Evolutionary conservation across 2,329 filamentous ascomycete genomes (phyloP).

Genomic region (Trichoderma sp.): DNA sequence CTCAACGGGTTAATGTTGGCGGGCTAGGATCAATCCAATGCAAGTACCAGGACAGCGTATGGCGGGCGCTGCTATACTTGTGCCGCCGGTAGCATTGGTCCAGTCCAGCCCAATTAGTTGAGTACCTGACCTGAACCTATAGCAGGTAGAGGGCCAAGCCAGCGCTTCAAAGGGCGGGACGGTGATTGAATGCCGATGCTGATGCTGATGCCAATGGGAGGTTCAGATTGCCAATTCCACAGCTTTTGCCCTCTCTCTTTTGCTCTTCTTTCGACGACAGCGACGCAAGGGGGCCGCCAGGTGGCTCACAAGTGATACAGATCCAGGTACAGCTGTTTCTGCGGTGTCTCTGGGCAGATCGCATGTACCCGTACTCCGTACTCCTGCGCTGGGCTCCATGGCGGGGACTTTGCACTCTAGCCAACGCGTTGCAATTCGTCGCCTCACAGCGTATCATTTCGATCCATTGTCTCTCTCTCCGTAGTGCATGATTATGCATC

Average conservation of each 20-base stretch:
- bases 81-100: background rate
- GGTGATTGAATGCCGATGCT: background rate
- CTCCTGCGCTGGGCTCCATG: background rate
- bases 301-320: slow-evolving; percentile 1
- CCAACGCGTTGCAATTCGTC: background rate
- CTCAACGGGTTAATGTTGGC: background rate
- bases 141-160: background rate
- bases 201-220: background rate
- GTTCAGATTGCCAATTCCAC: background rate
- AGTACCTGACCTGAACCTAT: too few relatives aligned
- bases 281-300: slow-evolving; percentile 9
- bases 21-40: background rate
- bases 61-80: slow-evolving; percentile 6
- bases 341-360: slow-evolving; percentile 4
- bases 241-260: background rate
- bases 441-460: background rate
- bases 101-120: background rate
- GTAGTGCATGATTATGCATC: background rate
- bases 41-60: slow-evolving; percentile 12
- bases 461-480: background rate
- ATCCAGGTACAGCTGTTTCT: background rate
- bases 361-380: background rate
- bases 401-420: background rate
- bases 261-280: background rate
- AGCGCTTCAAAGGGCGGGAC: background rate